phyloP scores from a whole-genome alignment of 164 flowering plant species.

The Nymphaea thermarum region DNA sequence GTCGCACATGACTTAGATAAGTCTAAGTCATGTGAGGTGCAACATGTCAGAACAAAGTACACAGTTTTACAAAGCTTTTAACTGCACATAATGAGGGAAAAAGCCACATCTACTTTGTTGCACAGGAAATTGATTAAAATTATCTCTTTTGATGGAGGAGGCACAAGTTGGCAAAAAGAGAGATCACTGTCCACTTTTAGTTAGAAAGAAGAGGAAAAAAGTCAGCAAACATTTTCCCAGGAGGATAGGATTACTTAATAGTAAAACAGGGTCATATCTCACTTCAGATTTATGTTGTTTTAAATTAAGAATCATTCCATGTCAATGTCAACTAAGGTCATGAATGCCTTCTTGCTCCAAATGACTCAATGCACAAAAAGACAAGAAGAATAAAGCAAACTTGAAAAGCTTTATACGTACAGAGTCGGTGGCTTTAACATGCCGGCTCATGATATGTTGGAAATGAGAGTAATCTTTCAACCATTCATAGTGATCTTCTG shows the following conservation, averaged over 20 bases:
- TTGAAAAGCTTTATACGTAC: slow-evolving; percentile 4
- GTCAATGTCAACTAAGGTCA: background rate
- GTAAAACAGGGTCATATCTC: background rate
- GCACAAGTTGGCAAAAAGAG: too few species aligned
- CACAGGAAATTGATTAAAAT: too few species aligned
- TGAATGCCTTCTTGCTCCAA: background rate
- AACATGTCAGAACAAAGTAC: too few species aligned
- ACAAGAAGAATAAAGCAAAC: background rate
- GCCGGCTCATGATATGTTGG: slow-evolving; percentile 51
- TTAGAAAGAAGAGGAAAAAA: too few species aligned
- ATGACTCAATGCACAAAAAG: background rate
- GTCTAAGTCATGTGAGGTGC: too few species aligned
- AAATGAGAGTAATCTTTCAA: slow-evolving; percentile 87
- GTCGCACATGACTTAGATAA: too few species aligned
- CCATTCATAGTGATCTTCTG: slow-evolving; percentile 92
- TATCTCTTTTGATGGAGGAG: too few species aligned
- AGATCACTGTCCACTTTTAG: too few species aligned
- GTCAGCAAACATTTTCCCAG: too few species aligned
- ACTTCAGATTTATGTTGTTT: background rate
- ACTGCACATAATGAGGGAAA: too few species aligned
- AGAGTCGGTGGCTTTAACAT: slow-evolving; percentile 9
- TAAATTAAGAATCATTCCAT: background rate
- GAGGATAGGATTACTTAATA: background rate
- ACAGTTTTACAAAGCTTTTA: too few species aligned
- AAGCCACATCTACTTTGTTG: too few species aligned